A percentile compares a stretch with the other conserved stretches of the same genome.
Conservation (phyloP, 148 eudicot genomes). For the Selenicereus undatus region DNA sequence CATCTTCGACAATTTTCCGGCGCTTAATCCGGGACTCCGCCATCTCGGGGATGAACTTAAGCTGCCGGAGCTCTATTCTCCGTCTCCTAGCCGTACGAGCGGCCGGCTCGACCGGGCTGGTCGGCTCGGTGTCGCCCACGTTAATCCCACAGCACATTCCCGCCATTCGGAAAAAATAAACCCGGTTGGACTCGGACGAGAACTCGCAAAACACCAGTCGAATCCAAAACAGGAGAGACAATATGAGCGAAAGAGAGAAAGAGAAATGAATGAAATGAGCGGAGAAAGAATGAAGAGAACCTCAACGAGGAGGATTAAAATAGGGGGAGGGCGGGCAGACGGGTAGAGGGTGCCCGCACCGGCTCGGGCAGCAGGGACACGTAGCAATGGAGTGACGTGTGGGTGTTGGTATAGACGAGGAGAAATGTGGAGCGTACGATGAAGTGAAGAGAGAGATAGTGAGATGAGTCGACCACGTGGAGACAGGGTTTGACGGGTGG, state of each 20-base stretch:
- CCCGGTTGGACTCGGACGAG: not conserved
- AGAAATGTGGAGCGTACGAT: conserved; percentile 33
- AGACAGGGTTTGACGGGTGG: conserved; percentile 33
- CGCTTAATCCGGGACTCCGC: conserved; percentile 12
- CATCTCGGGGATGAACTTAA: conserved; percentile 37
- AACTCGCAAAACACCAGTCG: not conserved
- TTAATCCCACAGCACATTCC: conserved; percentile 72
- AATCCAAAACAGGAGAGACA: not conserved
- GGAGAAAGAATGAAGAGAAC: conserved; percentile 9
- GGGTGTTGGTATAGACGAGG: conserved; percentile 2
- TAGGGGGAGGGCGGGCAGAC: conserved; percentile 5
- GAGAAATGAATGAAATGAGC: conserved; percentile 4
- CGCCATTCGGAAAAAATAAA: conserved; percentile 40
- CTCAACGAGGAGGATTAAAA: conserved; percentile 8
- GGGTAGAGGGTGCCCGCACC: conserved; percentile 36
- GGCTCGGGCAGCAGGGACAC: conserved; percentile 48
- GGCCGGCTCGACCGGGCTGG: conserved; percentile 44
- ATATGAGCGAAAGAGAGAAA: too few relatives aligned
- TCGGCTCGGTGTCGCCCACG: conserved; percentile 54
- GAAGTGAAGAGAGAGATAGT: not conserved
- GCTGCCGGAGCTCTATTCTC: conserved; percentile 46
- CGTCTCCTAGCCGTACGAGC: conserved; percentile 39
- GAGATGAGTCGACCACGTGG: conserved; percentile 36
- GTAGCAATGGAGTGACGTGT: conserved; percentile 41
- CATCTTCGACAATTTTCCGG: not conserved